Percentiles rank a stretch among this genome's conserved stretches.
Evolutionary conservation across 179 eudicot species (phyloP).

Genomic region (Patellifolia procumbens): DNA sequence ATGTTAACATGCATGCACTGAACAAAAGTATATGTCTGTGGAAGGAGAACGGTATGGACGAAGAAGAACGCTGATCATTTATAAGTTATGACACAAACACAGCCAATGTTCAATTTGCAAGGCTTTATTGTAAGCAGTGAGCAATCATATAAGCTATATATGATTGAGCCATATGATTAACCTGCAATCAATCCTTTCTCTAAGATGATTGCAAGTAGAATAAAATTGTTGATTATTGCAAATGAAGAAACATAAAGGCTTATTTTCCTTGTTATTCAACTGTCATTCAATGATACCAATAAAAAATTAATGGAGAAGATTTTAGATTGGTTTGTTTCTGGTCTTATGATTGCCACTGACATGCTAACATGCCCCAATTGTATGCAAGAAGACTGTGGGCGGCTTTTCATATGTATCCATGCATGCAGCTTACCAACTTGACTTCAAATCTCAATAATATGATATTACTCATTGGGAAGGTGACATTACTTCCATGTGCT

Average conservation of each 20-base stretch:
- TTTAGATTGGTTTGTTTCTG: slow-evolving; percentile 16
- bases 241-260: not conserved
- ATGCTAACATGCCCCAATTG: slow-evolving; percentile 24
- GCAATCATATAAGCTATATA: slow-evolving; percentile 15
- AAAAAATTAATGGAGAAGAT: slow-evolving; percentile 3
- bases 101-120: slow-evolving; percentile 20
- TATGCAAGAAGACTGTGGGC: slow-evolving; percentile 24
- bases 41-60: not conserved
- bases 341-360: slow-evolving; percentile 30
- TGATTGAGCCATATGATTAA: slow-evolving; percentile 7
- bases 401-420: slow-evolving; percentile 1
- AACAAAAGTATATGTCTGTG: not conserved
- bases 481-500: slow-evolving; percentile 32
- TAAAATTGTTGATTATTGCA: slow-evolving; percentile 10
- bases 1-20: slow-evolving; percentile 16
- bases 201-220: slow-evolving; percentile 9
- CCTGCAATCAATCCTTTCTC: slow-evolving; percentile 12
- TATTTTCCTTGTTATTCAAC: not conserved
- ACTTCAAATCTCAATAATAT: slow-evolving; percentile 9
- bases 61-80: slow-evolving; percentile 9
- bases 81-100: slow-evolving; percentile 7
- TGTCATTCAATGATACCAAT: slow-evolving; percentile 14
- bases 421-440: slow-evolving; percentile 26
- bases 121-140: slow-evolving; percentile 8
- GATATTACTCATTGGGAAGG: slow-evolving; percentile 25